These are phyloP conservation scores for Teratosphaeria destructans DNA, from an alignment of 2,329 filamentous ascomycete species.

Conservation along the genomic window DNA sequence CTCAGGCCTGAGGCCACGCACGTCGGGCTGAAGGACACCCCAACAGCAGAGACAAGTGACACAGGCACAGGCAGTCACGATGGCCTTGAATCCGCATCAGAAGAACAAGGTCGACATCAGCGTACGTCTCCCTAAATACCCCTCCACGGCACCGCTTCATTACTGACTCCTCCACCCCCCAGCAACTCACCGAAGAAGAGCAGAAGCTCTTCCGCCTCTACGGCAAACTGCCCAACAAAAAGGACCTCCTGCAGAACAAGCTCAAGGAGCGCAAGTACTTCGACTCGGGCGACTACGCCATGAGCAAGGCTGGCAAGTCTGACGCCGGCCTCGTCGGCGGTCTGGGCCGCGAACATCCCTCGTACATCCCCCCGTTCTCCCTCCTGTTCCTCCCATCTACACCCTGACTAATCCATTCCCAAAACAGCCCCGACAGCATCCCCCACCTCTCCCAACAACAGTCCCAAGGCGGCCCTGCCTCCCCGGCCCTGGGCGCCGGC, in stretches of 20 bases:
- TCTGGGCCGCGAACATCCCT: slow-evolving; percentile 88
- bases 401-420: no score
- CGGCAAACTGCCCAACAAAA: slow-evolving; percentile 93
- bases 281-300: slow-evolving; percentile 87
- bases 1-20: neutral
- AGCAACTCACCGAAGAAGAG: slow-evolving; percentile 91
- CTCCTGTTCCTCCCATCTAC: neutral
- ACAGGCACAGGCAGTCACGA: neutral
- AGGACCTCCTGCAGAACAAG: slow-evolving; percentile 94
- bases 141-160: neutral
- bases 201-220: slow-evolving; percentile 94
- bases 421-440: slow-evolving; percentile 27
- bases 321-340: slow-evolving; percentile 77
- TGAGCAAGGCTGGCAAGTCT: slow-evolving; percentile 93
- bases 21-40: neutral
- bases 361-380: slow-evolving; percentile 52
- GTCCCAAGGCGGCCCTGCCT: slow-evolving; percentile 9
- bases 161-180: slow-evolving; percentile 4
- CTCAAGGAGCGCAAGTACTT: slow-evolving; percentile 99
- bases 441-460: slow-evolving; percentile 25
- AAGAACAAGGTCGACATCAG: slow-evolving; percentile 97
- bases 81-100: slow-evolving; percentile 66
- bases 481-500: slow-evolving; percentile 2
- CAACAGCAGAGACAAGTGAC: neutral
- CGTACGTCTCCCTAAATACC: slow-evolving; percentile 48